Evolutionary conservation across 192 early-diverging fungal species (phyloP).

Genomic region (Rhizophagus prolifer): DNA sequence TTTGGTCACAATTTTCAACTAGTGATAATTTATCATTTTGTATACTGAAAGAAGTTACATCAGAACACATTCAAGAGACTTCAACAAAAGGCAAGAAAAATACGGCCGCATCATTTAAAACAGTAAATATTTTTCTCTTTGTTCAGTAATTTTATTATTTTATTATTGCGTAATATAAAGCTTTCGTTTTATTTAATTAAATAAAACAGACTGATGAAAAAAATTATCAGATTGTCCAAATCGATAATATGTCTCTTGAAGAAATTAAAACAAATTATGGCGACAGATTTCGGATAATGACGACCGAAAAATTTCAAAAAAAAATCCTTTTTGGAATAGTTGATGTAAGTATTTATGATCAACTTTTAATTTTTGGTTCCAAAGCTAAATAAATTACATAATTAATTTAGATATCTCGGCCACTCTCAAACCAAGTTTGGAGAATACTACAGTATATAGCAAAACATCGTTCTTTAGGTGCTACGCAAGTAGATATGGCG

Average conservation of each 20-base stretch:
- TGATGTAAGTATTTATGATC: slow-evolving; percentile 37
- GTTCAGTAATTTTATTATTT: too few relatives aligned
- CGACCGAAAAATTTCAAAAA: slow-evolving; percentile 32
- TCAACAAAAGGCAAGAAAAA: background rate
- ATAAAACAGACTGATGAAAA: background rate
- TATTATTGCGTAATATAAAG: too few relatives aligned
- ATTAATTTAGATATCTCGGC: slow-evolving; percentile 15
- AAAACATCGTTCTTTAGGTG: slow-evolving; percentile 44
- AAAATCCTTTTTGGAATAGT: slow-evolving; percentile 41
- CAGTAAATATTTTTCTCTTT: background rate
- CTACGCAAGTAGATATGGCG: slow-evolving; percentile 57
- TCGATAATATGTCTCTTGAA: background rate
- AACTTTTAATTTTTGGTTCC: background rate
- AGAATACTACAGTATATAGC: slow-evolving; percentile 49
- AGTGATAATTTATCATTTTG: background rate
- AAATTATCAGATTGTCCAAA: background rate
- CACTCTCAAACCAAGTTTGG: slow-evolving; percentile 33
- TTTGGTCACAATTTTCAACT: slow-evolving; percentile 11
- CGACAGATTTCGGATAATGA: slow-evolving; percentile 37
- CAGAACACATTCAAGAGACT: background rate
- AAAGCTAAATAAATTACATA: background rate
- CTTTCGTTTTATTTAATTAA: background rate
- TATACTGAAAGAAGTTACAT: background rate
- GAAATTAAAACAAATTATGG: background rate
- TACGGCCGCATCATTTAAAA: background rate